Evolutionary conservation across 2,329 filamentous ascomycete species (phyloP).

Genomic region (Atkinsonella texensis): DNA sequence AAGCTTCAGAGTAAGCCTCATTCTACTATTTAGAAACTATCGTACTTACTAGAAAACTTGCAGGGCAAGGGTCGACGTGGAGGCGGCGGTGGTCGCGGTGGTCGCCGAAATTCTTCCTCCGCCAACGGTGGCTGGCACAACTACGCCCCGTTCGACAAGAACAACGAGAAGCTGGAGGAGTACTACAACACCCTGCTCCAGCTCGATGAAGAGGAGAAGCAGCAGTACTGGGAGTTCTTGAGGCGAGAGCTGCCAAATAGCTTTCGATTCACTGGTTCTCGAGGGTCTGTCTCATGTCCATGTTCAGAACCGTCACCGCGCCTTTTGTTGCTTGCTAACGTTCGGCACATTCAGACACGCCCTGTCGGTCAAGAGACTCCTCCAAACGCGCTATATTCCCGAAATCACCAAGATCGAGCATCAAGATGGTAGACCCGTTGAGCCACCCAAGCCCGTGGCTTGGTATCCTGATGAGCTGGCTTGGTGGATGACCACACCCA

Average conservation of each 20-base stretch:
- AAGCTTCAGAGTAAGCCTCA: conserved; percentile 21
- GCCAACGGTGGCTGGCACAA: conserved; percentile 20
- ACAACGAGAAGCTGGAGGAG: conserved; percentile 72
- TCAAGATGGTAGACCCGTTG: conserved; percentile 69
- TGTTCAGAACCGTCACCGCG: neutral
- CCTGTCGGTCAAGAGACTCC: conserved; percentile 77
- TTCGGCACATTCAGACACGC: conserved; percentile 52
- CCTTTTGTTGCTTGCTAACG: conserved; percentile 5
- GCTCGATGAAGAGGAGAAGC: conserved; percentile 64
- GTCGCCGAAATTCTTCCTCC: conserved; percentile 12
- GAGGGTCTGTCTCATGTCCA: conserved; percentile 46
- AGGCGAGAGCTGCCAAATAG: conserved; percentile 86
- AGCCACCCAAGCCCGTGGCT: conserved; percentile 66
- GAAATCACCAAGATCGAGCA: conserved; percentile 76
- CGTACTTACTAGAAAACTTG: conserved; percentile 6
- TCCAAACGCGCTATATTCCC: conserved; percentile 82
- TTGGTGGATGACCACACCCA: conserved; percentile 97
- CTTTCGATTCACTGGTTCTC: conserved; percentile 93
- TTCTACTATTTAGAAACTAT: neutral
- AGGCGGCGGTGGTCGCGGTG: conserved; percentile 21
- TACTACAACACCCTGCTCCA: conserved; percentile 76
- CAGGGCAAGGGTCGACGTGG: conserved; percentile 26
- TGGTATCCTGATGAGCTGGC: conserved; percentile 95
- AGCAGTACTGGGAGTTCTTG: conserved; percentile 74
- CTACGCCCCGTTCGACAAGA: conserved; percentile 45